Conservation (phyloP, 441 rosid genomes). For the Populus tomentosa region DNA sequence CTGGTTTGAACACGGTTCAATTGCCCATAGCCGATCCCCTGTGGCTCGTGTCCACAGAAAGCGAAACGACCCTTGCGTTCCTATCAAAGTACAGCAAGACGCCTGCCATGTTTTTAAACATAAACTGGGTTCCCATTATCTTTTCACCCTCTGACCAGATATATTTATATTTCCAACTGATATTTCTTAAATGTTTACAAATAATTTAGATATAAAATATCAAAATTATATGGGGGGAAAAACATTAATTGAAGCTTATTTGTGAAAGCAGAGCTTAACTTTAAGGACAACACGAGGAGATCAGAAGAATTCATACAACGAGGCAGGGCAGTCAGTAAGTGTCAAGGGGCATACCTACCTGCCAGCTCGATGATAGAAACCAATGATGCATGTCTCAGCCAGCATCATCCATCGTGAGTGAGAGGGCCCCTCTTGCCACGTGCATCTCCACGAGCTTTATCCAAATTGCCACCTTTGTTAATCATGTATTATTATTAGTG, state of each 20-base stretch:
- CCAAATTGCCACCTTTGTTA: no score
- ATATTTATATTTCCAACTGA: no score
- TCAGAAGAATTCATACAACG: background rate
- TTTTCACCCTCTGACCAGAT: no score
- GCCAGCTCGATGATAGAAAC: background rate
- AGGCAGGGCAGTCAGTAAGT: background rate
- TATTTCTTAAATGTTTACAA: no score
- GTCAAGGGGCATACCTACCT: background rate
- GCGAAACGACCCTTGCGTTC: background rate
- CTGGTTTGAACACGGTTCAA: background rate
- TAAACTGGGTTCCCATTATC: no score
- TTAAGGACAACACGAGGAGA: no score
- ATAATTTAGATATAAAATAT: no score
- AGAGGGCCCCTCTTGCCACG: background rate
- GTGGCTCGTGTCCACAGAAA: background rate
- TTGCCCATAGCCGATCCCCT: background rate
- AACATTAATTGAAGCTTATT: no score
- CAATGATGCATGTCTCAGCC: slow-evolving; percentile 14
- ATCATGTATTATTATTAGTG: no score
- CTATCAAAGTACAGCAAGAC: background rate
- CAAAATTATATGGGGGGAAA: no score
- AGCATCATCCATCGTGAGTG: background rate
- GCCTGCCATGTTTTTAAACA: background rate
- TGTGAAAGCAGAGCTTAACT: no score
- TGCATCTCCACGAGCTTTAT: no score